Evolutionary conservation across 495 filamentous ascomycete species (phyloP), one percentile per base, ranked within the genome.

Genomic region (Aspergillus biplanus): DNA sequence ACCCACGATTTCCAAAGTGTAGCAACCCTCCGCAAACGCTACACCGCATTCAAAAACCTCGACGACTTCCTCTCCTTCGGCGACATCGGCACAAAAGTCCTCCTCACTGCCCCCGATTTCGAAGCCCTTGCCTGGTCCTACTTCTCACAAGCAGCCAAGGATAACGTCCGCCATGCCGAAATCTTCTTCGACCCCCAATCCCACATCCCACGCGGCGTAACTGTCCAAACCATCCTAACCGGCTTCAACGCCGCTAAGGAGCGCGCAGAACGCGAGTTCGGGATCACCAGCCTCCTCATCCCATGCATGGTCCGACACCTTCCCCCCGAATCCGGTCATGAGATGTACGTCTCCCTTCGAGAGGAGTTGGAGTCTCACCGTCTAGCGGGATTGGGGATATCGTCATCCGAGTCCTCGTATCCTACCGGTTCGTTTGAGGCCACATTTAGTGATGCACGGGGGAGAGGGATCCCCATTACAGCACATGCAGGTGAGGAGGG

Each of bases 291-390:
- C 18, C 46, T 49, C 16, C 46, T 49, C 15, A 49, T 49, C 46
- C 46, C 46, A 0, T 49, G 46, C 16, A 15, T 49, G 46, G 46
- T 49, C 4, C 46, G 46, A 4, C 46, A 49, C 1, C 13, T 49
- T 0, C 16, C 46, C 46, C 7, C 46, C 0, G 46, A 49, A 18
- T 18, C 16, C 46, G 46, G 46, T n/a, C 46, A 18, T 18, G 46
- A 49, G 46, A 49, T 18, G 46, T 49, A 49, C 16, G 6, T 49
- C 46, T 49, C 46, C 46, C 46, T 49, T 13, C 46, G 46, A 49
- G 46, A 49, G 4, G 46, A 49, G 3, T 18, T 49, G 15, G 46
- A 49, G 18, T 49, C 46, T 49, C 46, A 49, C 46, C 46, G 16
- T 18, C 46, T 49, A 15, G 46, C 46, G 1, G 46, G 46, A 21